Conservation (phyloP, 441 rosid species). For the Erodium moschatum region DNA sequence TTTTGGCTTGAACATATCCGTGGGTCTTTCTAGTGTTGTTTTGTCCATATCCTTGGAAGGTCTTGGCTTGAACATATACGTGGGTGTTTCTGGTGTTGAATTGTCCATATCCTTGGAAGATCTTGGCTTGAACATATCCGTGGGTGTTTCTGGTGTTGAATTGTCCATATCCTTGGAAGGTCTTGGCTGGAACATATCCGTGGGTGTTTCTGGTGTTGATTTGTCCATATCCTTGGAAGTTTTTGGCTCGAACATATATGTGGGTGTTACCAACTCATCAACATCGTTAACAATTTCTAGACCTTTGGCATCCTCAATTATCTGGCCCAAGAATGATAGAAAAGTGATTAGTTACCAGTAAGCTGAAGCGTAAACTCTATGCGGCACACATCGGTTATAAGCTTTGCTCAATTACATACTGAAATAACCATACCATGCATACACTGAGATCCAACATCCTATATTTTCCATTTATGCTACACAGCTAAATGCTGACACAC, state of each 20-base stretch:
- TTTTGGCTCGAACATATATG: neutral
- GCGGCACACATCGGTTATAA: neutral
- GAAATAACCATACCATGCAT: neutral
- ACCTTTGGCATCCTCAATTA: slow-evolving; percentile 19
- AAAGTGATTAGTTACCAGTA: neutral
- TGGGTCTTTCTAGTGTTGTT: no score
- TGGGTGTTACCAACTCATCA: slow-evolving; percentile 15
- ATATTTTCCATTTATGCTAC: neutral
- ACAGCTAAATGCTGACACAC: slow-evolving; percentile 8
- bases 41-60: slow-evolving; percentile 12
- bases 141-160: no score
- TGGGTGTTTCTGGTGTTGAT: no score
- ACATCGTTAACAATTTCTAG: slow-evolving; percentile 16
- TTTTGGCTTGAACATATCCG: neutral
- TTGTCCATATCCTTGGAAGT: neutral
- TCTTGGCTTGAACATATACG: neutral
- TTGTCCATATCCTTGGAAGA: no score
- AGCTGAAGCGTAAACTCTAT: neutral
- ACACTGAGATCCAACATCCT: neutral
- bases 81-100: neutral
- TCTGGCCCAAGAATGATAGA: slow-evolving; percentile 19
- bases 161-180: no score
- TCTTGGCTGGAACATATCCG: no score
- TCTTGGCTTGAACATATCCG: no score
- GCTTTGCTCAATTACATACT: neutral